phyloP scores from a whole-genome alignment of 192 early-diverging fungal species.

The Spinellus fusiger region DNA sequence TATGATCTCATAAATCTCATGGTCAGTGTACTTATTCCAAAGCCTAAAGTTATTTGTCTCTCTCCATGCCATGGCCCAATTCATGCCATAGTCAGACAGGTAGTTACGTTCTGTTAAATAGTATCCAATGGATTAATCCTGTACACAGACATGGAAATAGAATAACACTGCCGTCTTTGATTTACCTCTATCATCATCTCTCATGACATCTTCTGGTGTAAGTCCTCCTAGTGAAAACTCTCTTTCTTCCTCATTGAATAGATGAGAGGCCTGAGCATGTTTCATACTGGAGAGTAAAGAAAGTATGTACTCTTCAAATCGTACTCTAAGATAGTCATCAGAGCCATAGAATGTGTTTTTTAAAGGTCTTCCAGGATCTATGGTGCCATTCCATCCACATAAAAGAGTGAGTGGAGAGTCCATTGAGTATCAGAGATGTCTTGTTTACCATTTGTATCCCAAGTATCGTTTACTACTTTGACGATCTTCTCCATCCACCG shows the following conservation, averaged over 20 bases:
- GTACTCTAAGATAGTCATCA: constrained; percentile 71
- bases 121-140: too few relatives aligned
- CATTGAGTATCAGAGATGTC: neutral
- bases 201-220: constrained; percentile 20
- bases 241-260: constrained; percentile 12
- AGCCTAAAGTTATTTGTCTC: constrained; percentile 58
- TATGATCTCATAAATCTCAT: constrained; percentile 52
- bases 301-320: constrained; percentile 71
- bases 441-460: constrained; percentile 43
- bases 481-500: constrained; percentile 77
- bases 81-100: constrained; percentile 55
- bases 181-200: constrained; percentile 29
- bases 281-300: constrained; percentile 63
- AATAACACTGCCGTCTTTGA: neutral
- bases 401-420: neutral
- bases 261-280: constrained; percentile 38
- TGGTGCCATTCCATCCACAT: neutral
- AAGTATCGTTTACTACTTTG: constrained; percentile 55
- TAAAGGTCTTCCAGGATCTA: constrained; percentile 29
- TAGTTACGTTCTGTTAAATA: constrained; percentile 43
- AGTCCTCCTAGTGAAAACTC: neutral
- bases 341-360: constrained; percentile 67
- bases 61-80: constrained; percentile 63
- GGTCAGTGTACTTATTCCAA: constrained; percentile 56
- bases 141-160: neutral